A percentile compares a stretch with the other conserved stretches of the same genome.
These are phyloP conservation scores for Pythium utonaiense DNA, from an alignment of 352 stramenopile species.

Conservation along the genomic window DNA sequence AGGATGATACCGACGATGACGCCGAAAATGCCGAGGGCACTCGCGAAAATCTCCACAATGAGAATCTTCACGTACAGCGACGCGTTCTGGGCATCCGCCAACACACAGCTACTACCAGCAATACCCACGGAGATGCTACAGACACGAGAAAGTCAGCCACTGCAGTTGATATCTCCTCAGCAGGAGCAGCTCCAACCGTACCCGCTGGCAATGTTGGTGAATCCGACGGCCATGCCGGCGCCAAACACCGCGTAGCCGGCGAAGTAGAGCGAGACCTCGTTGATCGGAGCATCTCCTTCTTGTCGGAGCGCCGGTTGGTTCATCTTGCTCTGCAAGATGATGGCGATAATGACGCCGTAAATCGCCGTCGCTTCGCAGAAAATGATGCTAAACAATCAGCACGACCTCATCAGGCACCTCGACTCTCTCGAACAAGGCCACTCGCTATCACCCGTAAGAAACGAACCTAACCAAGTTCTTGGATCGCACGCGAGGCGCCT, in stretches of 20 bases:
- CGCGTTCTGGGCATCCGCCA: constrained; percentile 98
- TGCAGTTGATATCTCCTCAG: too few species aligned
- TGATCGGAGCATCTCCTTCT: constrained; percentile 65
- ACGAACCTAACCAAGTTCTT: constrained; percentile 99
- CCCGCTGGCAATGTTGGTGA: constrained; percentile 97
- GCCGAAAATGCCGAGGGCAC: constrained; percentile 98
- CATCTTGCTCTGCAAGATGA: constrained; percentile 98
- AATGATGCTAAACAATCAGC: constrained; percentile 89
- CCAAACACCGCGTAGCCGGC: constrained; percentile 98
- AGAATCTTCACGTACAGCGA: constrained; percentile 99
- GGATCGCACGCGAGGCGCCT: constrained; percentile 97
- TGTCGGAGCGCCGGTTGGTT: constrained; percentile 63
- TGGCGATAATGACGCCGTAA: constrained; percentile 99
- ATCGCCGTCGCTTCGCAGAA: constrained; percentile 99
- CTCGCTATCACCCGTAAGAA: too few species aligned
- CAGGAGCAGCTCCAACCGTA: constrained; percentile 24
- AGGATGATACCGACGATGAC: constrained; percentile 99
- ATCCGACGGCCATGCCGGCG: constrained; percentile 94
- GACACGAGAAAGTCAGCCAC: background rate
- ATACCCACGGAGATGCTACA: constrained; percentile 96
- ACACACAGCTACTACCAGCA: constrained; percentile 95
- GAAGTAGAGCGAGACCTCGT: constrained; percentile 89
- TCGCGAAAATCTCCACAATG: constrained; percentile 99
- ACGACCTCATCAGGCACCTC: background rate
- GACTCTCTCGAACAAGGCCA: background rate